Base-by-base conservation (phyloP, 1,284 basidiomycete species). In the Pascua guehoae region DNA sequence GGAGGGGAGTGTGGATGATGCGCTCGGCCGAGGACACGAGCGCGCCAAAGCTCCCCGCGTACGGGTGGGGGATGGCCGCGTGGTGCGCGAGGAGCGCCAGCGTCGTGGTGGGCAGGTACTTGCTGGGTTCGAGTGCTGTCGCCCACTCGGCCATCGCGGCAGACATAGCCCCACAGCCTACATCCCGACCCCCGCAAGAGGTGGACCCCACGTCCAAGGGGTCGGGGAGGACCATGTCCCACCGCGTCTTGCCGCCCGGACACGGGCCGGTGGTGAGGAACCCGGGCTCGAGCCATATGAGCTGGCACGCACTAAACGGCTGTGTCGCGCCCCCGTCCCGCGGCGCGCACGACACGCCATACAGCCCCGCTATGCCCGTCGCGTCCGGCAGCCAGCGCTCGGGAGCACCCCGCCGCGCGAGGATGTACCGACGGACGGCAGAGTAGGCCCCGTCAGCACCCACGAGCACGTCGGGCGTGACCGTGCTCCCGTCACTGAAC, bases 391-490 rank as follows among this genome's bases (percentile, higher is more conserved):
- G 15, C 51, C 51, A 53, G 16, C 51, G 36, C n/a, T 51, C 43
- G 8, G 17, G 12, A 17, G 41, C 41, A 15, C 18, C 38, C 5
- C 17, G 14, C 10, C 9, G 8, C 10, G 24, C 42, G 16, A 53
- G 39, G 17, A 53, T 17, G 18, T 53, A 45, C 16, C 45, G 37
- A 5, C 51, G 44, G 3, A 47, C 45, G 8, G 41, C 4, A 2
- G 51, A 53, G 38, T 53, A 53, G 9, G 38, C 51, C 4, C 51
- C 51, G 18, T 53, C 51, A 1, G 51, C 51, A 14, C 51, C 51
- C n/a, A 53, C 45, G 39, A 53, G 16, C 5, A 53, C 14, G 44
- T 47, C 44, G 5, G 45, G 32, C 1, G 11, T 8, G 15, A 16
- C 10, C 4, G 8, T 41, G 12, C 16, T n/a, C 7, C 45, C 45